phyloP scores from a whole-genome alignment of 2,329 filamentous ascomycete genomes.

The Endothia cerciana region DNA sequence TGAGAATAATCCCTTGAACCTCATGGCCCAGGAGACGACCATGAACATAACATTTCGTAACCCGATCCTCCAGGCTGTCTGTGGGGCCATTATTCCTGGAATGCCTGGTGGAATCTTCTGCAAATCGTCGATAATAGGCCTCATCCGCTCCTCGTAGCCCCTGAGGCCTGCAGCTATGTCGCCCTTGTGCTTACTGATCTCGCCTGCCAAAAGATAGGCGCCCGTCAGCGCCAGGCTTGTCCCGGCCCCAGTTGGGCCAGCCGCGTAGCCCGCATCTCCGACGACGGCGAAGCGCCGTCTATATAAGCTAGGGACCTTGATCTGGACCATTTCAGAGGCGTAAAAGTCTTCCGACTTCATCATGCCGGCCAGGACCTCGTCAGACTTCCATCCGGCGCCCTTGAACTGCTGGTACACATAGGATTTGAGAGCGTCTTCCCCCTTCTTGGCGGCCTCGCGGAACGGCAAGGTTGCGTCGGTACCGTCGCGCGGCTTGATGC shows the following conservation, averaged over 20 bases:
- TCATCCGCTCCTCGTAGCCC: slow-evolving; percentile 43
- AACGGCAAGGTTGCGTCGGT: slow-evolving; percentile 40
- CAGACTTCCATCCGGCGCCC: slow-evolving; percentile 47
- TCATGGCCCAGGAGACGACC: slow-evolving; percentile 43
- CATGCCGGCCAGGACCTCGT: slow-evolving; percentile 44
- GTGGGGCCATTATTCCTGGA: slow-evolving; percentile 45
- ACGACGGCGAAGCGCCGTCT: slow-evolving; percentile 43
- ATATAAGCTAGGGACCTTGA: slow-evolving; percentile 44
- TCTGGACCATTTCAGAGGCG: slow-evolving; percentile 42
- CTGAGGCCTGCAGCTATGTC: slow-evolving; percentile 40
- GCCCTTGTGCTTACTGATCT: slow-evolving; percentile 38
- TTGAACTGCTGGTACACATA: slow-evolving; percentile 36
- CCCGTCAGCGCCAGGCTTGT: slow-evolving; percentile 45
- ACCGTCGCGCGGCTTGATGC: slow-evolving; percentile 37
- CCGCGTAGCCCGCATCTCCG: slow-evolving; percentile 48
- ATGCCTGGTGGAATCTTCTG: slow-evolving; percentile 40
- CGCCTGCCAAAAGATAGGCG: slow-evolving; percentile 52
- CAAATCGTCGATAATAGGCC: slow-evolving; percentile 40
- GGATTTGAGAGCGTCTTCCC: slow-evolving; percentile 40
- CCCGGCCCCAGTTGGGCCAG: slow-evolving; percentile 47
- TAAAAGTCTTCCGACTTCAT: slow-evolving; percentile 44
- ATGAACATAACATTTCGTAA: slow-evolving; percentile 47
- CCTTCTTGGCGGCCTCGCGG: slow-evolving; percentile 43
- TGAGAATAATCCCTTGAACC: slow-evolving; percentile 32
- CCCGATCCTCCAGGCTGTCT: slow-evolving; percentile 50